Percentiles rank a stretch among this genome's conserved stretches.
Conservation (phyloP, 345 rosid genomes). For the Salix exigua region DNA sequence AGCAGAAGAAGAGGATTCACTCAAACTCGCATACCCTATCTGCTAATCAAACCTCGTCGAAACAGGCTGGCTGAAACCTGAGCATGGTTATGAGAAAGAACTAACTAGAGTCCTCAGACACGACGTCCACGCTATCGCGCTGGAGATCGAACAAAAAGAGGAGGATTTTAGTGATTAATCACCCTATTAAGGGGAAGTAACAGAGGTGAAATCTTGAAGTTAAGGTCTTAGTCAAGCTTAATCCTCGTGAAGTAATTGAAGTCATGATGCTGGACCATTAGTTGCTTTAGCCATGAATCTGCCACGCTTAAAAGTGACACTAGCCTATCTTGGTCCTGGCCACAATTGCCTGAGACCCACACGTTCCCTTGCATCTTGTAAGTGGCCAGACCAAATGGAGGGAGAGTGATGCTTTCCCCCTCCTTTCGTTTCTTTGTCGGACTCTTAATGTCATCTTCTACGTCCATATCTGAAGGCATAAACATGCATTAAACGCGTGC, state of each 20-base stretch:
- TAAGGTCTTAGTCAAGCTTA: conserved; percentile 49
- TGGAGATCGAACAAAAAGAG: conserved; percentile 6
- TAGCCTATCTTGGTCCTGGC: conserved; percentile 79
- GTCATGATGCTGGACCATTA: conserved; percentile 95
- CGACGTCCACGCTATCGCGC: not conserved
- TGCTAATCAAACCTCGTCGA: conserved; percentile 8
- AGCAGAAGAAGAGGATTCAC: conserved; percentile 11
- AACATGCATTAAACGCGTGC: not conserved
- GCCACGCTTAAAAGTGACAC: conserved; percentile 83
- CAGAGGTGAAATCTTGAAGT: not conserved
- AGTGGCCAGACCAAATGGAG: conserved; percentile 90
- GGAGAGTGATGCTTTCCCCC: conserved; percentile 63
- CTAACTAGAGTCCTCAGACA: conserved; percentile 14
- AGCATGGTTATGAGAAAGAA: conserved; percentile 10
- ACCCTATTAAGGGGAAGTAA: conserved; percentile 4
- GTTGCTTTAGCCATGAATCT: conserved; percentile 97
- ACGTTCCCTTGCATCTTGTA: conserved; percentile 98
- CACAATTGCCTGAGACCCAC: conserved; percentile 75
- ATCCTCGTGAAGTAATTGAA: conserved; percentile 79
- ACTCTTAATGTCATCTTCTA: conserved; percentile 54
- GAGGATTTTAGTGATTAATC: conserved; percentile 5
- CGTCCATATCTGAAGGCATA: conserved; percentile 54
- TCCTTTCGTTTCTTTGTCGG: conserved; percentile 46
- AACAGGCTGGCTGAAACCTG: not conserved
- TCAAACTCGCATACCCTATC: conserved; percentile 11